Evolutionary conservation across 129 eudicot species (phyloP).

Genomic region (Helianthus annuus): HanXRQr2.0-SUNRISE NC_035433.2:73936181-73936680

Average conservation of each 20-base stretch:
- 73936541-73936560: constrained; percentile 47
- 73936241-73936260: too few species aligned
- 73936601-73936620: constrained; percentile 7
- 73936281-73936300: too few species aligned
- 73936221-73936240: too few species aligned
- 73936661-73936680: constrained; percentile 98
- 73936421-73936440: constrained; percentile 9
- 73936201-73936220: too few species aligned
- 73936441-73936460: background rate
- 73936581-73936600: constrained; percentile 4
- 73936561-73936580: constrained; percentile 2
- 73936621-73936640: constrained; percentile 75
- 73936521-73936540: constrained; percentile 79
- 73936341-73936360: background rate
- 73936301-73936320: too few species aligned
- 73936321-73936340: too few species aligned
- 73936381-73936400: background rate
- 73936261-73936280: too few species aligned
- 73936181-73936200: too few species aligned
- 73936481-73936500: constrained; percentile 64
- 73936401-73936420: constrained; percentile 6
- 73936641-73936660: constrained; percentile 91
- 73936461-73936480: constrained; percentile 9
- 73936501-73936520: constrained; percentile 94
- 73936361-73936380: background rate